These are phyloP conservation scores for Cytidiella melzeri DNA, from an alignment of 768 basidiomycete genomes.

Conservation along the genomic window DNA sequence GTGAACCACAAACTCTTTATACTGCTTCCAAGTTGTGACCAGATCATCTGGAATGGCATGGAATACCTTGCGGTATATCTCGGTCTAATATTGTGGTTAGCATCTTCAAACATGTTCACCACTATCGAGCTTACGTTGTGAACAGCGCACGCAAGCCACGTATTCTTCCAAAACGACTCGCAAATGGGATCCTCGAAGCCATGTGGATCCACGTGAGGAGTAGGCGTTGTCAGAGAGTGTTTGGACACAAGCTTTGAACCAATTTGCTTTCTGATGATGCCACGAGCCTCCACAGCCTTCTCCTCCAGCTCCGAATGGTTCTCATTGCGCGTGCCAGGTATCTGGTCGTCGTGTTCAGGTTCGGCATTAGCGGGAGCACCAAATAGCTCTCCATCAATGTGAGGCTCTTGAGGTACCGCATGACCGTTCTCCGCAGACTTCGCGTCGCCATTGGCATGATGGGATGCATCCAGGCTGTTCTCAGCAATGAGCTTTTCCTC, in stretches of 20 bases:
- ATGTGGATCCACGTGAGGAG: conserved; percentile 68
- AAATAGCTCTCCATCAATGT: conserved; percentile 37
- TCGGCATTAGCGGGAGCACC: conserved; percentile 53
- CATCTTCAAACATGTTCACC: background rate
- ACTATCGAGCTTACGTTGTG: conserved; percentile 64
- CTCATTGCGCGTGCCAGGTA: conserved; percentile 40
- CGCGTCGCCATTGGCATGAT: background rate
- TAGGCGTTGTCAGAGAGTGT: conserved; percentile 59
- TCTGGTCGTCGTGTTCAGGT: conserved; percentile 37
- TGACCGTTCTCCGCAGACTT: conserved; percentile 1
- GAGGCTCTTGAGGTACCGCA: conserved; percentile 20
- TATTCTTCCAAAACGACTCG: conserved; percentile 83
- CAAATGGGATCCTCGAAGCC: conserved; percentile 86
- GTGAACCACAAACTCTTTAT: conserved; percentile 74
- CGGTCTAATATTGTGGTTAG: conserved; percentile 53
- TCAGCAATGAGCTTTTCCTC: conserved; percentile 64
- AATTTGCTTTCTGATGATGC: conserved; percentile 49
- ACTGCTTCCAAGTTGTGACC: conserved; percentile 93
- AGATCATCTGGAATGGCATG: conserved; percentile 89
- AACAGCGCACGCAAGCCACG: conserved; percentile 82
- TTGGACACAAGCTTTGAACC: conserved; percentile 45
- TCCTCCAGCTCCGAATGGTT: conserved; percentile 49
- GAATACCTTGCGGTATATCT: conserved; percentile 94
- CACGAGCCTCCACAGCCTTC: conserved; percentile 40
- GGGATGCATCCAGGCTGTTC: background rate